A percentile compares a stretch with the other conserved stretches of the same genome.
phyloP scores from a whole-genome alignment of 306 rosid species.

The Sphenostylis stenocarpa region DNA sequence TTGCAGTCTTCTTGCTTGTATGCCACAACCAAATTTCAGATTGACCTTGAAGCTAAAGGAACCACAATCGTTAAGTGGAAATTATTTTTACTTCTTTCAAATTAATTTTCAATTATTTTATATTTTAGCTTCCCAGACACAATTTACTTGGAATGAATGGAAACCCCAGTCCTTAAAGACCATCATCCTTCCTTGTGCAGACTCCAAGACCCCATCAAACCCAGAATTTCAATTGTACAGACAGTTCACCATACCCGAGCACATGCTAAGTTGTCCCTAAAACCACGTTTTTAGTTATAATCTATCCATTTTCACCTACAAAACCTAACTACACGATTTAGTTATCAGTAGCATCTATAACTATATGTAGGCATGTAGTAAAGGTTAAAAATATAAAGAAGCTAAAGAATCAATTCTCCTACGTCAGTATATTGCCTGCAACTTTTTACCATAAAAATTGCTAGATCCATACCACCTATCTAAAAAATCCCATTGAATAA shows the following conservation, averaged over 20 bases:
- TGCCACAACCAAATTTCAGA: neutral
- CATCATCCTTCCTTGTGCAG: neutral
- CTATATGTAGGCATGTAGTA: neutral
- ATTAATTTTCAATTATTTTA: neutral
- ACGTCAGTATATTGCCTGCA: neutral
- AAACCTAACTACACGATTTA: slow-evolving; percentile 15
- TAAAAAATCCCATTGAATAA: slow-evolving; percentile 13
- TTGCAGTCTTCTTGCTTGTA: neutral
- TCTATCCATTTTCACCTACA: slow-evolving; percentile 16
- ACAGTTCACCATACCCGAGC: neutral
- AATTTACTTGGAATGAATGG: slow-evolving; percentile 3
- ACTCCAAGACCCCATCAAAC: neutral
- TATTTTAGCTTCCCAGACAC: neutral
- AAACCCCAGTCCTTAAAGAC: neutral
- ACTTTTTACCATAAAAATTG: slow-evolving; percentile 17
- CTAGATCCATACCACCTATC: slow-evolving; percentile 7
- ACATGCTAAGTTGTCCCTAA: neutral
- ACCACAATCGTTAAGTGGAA: neutral
- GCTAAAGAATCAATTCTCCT: slow-evolving; percentile 7
- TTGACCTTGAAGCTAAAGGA: neutral
- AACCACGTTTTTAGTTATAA: neutral
- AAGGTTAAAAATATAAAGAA: neutral
- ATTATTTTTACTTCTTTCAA: neutral
- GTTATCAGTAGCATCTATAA: slow-evolving; percentile 2
- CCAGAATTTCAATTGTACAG: neutral